Evolutionary conservation across 176 grass and related monocot genomes (phyloP), one percentile per base, ranked within the genome.

Genomic region (Coix lacrymajobi): DNA sequence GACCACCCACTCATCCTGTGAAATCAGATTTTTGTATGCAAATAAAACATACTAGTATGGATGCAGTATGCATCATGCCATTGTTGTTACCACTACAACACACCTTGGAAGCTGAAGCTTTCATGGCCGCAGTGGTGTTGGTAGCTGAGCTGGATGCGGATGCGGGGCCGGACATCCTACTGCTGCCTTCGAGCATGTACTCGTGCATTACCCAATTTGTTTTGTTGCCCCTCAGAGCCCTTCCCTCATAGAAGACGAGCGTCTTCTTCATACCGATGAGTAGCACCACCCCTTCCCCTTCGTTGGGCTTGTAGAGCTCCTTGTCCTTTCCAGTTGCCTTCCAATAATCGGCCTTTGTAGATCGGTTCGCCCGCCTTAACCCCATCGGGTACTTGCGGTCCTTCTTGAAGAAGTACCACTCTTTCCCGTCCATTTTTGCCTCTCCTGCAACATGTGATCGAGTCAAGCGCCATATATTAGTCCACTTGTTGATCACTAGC

Each of bases 151-250:
- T 39, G 1, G 12, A 30, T 24, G 44, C 26, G 1, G 41, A 46
- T 44, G 39, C 30, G 4, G 44, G 7, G 8, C 2, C 7, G 19
- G 12, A 3, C 17, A 48, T 8, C 19, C 4, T 71, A 1, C 20
- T 8, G 1, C 10, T 45, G 31, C 68, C 74, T 29, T 89, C 76
- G 16, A 89, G 85, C 71, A 81, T 87, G 28, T 81, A 90, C 66
- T 92, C 87, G 0, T 92, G 91, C 84, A 92, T 90, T 29, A 92
- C 49, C 91, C 91, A 92, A 4, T 90, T 81, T 4, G 84, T 92
- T 73, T 90, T 92, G 22, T 78, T 40, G 1, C 91, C 87, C 19
- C 7, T 69, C 5, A 81, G 87, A 16, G 87, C 87, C 25, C 87
- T 87, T 1, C 91, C 87, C 61, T 60, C 76, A 69, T 92, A 92